These are phyloP conservation scores for Cyclostephanos invisitatus DNA, from an alignment of 108 stramenopile species.

Conservation along the genomic window DNA sequence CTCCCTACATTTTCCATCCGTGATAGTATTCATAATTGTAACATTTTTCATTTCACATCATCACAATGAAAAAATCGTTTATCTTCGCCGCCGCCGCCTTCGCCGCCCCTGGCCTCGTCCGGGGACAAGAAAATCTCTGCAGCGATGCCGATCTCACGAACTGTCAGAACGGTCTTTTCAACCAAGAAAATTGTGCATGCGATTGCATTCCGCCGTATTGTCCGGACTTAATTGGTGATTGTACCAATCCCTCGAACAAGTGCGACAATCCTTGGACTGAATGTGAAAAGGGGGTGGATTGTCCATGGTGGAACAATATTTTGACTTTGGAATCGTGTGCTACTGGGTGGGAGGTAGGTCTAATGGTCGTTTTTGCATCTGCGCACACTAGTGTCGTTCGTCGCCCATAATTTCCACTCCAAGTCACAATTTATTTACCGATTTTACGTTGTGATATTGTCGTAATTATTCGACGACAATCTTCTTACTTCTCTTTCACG, in stretches of 20 bases:
- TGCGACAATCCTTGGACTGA: slow-evolving; percentile 35
- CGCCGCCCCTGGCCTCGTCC: background rate
- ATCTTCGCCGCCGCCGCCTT: background rate
- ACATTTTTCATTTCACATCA: too few species aligned
- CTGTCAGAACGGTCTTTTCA: slow-evolving; percentile 29
- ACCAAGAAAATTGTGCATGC: slow-evolving; percentile 24
- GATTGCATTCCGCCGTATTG: slow-evolving; percentile 41
- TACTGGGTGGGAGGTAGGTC: slow-evolving; percentile 27
- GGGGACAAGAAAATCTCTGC: background rate
- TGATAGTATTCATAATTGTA: too few species aligned
- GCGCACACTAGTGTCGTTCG: background rate
- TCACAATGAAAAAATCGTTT: too few species aligned
- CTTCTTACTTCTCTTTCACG: slow-evolving; percentile 3
- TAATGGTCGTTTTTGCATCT: background rate
- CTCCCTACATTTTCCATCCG: too few species aligned
- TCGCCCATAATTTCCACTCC: background rate
- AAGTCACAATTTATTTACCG: background rate
- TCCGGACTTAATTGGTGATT: slow-evolving; percentile 21
- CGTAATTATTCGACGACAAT: background rate
- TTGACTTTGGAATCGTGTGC: slow-evolving; percentile 21
- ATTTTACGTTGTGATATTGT: background rate
- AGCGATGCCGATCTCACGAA: background rate
- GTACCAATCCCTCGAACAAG: slow-evolving; percentile 5
- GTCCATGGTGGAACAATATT: slow-evolving; percentile 40
- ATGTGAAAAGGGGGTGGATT: slow-evolving; percentile 31